Base-by-base conservation (phyloP, 495 filamentous ascomycete genomes). In the Aspergillus baeticus region DNA sequence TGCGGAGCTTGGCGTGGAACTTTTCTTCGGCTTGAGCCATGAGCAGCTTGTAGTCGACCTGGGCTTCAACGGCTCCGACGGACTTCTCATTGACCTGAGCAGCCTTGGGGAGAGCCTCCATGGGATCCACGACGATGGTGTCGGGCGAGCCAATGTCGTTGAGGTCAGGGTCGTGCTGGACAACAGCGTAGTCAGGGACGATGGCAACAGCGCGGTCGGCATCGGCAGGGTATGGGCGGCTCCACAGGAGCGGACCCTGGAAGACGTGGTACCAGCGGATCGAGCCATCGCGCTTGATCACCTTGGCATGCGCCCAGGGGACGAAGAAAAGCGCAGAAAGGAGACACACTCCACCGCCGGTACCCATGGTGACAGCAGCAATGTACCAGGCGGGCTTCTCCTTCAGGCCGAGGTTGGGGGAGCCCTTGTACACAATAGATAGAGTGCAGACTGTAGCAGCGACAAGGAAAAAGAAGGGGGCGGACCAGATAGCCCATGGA, bases 381-480 rank as follows among this genome's bases (percentile, higher is more conserved):
- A 85, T 76, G 53, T 79, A 84, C 71, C 75, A 80, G 11, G 45
- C 46, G 8, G 82, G 79, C 71, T 82, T 84, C 68, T 83, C 75
- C 68, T 63, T 74, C 45, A 86, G 61, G 11, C 69, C 70, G 8
- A 85, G 71, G 56, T 69, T 81, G 7, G 82, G 82, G 6, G 82
- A 84, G 7, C 82, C 84, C 72, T 85, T 84, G 75, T 84, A 84
- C 52, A 85, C 83, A 57, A 87, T 83, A 15, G 80, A 84, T 1
- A 87, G 68, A 1, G 82, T 81, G 60, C 79, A 81, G 31, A 86
- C 70, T 23, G 79, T 84, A 21, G 70, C 76, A 29, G 81, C 80
- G 47, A 84, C 70, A 41, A 83, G 74, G 69, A 82, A 85, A 66
- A 76, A 86, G 65, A 81, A 76, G 6, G 82, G 82, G 3, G 80